Conservation (phyloP, 768 basidiomycete genomes). For the Epithele typhae region DNA sequence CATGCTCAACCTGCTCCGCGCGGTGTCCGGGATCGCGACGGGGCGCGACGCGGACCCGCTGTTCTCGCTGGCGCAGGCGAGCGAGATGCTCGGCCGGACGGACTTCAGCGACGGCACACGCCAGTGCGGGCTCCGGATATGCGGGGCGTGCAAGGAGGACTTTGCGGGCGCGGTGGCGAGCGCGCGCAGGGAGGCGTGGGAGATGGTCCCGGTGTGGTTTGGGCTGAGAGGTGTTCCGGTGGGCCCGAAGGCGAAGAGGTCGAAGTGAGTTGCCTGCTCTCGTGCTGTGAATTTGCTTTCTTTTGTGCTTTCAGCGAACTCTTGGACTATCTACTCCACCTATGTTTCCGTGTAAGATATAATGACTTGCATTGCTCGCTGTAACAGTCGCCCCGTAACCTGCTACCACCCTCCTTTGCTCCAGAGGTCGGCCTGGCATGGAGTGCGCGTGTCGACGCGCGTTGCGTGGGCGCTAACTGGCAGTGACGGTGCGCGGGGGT, state of each 20-base stretch:
- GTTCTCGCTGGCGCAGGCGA: conserved; percentile 61
- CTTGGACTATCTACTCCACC: too few relatives aligned
- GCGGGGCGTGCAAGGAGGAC: conserved; percentile 44
- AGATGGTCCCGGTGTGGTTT: conserved; percentile 59
- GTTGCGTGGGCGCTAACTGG: too few relatives aligned
- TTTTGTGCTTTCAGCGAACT: neutral
- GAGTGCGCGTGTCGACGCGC: too few relatives aligned
- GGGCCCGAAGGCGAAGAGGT: neutral
- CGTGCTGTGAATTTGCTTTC: neutral
- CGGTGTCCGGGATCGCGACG: conserved; percentile 64
- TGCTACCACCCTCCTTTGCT: too few relatives aligned
- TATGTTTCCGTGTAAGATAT: too few relatives aligned
- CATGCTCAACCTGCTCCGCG: conserved; percentile 66
- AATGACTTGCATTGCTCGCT: too few relatives aligned
- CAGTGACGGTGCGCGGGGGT: too few relatives aligned
- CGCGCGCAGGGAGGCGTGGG: conserved; percentile 61
- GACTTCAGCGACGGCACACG: conserved; percentile 64
- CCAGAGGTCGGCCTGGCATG: too few relatives aligned
- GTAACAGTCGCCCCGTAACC: too few relatives aligned
- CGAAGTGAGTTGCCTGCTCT: neutral
- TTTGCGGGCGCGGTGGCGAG: conserved; percentile 37
- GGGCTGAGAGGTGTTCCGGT: conserved; percentile 30
- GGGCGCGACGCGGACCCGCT: conserved; percentile 75
- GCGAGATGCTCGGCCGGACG: conserved; percentile 66
- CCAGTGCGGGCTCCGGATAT: conserved; percentile 52